Base-by-base conservation (phyloP, 768 basidiomycete genomes). In the Favolaschia claudopus region DNA sequence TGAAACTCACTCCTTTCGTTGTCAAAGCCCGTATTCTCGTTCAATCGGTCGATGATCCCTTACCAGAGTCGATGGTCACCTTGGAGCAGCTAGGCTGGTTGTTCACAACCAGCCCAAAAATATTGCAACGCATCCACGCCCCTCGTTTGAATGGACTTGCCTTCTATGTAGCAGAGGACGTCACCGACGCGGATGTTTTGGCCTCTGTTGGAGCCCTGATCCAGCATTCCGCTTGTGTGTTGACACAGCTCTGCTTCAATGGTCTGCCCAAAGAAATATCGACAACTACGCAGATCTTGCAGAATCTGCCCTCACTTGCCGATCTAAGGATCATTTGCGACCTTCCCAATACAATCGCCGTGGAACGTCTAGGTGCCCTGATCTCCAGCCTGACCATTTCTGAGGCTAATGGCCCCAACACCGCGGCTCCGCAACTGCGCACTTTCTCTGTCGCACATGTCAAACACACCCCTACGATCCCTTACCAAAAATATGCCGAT, bases 1-100 rank as follows among this genome's bases (percentile, higher is more conserved):
- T 60, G 29, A 53, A 34, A 27, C 31, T 47, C 6, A 51, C 37
- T 4, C 24, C 15, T 3, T 45, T 52, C 51, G 43, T 59, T 5
- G 37, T 53, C 9, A 45, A 59, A 20, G 50, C 22, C 8, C 24
- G 14, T 13, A 40, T 59, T 28, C 15, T 2, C 6, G 24, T 53
- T 15, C 4, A 1, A 3, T 33, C 27, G 27, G 50, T 31, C 6
- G 31, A 49, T 10, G 17, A 20, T 4, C n/a, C 13, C n/a, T 39
- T 20, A 38, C 36, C 44, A 19, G 17, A 6, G 3, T 4, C 42
- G 20, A 31, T 24, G 24, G 38, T 47, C 8, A 49, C 50, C 9
- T 14, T 52, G 9, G 15, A 17, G 8, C 14, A 33, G 15, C 37
- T 59, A 2, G 36, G 36, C 1, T 44, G 50, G 1, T 24, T 58